phyloP scores from a whole-genome alignment of 23 red algal genomes.

The Gracilaria domingensis region DNA sequence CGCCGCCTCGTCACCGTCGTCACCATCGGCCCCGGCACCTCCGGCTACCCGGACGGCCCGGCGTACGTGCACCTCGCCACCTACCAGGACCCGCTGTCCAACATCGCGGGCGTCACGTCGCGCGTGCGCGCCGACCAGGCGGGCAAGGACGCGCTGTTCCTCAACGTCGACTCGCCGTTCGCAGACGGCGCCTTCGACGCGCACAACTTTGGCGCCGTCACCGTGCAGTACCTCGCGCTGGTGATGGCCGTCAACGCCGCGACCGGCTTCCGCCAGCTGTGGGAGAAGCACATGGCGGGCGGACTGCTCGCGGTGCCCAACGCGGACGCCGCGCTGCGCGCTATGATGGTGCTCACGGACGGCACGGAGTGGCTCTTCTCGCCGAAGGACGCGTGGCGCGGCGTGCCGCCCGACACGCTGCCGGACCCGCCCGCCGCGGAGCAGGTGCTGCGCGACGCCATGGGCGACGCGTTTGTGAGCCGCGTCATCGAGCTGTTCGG shows the following conservation, averaged over 20 bases:
- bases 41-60: constrained; percentile 49
- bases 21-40: constrained; percentile 13
- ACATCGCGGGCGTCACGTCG: background rate
- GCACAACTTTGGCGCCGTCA: constrained; percentile 56
- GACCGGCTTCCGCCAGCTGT: constrained; percentile 37
- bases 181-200: constrained; percentile 25
- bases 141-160: constrained; percentile 40
- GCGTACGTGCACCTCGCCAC: constrained; percentile 55
- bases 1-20: constrained; percentile 21
- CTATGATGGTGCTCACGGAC: constrained; percentile 35
- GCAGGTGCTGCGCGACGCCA: background rate
- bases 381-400: constrained; percentile 27
- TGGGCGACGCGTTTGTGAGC: background rate
- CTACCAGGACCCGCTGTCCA: constrained; percentile 28
- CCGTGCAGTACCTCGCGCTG: constrained; percentile 33
- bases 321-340: background rate
- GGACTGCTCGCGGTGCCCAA: constrained; percentile 2
- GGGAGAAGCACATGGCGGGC: constrained; percentile 16
- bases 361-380: constrained; percentile 34
- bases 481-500: background rate
- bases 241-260: background rate
- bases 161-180: constrained; percentile 47
- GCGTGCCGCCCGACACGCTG: background rate
- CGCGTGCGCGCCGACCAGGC: background rate
- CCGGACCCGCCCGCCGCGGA: background rate